Evolutionary conservation across 2,329 filamentous ascomycete species (phyloP), one percentile per base, ranked within the genome.

Genomic region (Tympanopsis confertula): DNA sequence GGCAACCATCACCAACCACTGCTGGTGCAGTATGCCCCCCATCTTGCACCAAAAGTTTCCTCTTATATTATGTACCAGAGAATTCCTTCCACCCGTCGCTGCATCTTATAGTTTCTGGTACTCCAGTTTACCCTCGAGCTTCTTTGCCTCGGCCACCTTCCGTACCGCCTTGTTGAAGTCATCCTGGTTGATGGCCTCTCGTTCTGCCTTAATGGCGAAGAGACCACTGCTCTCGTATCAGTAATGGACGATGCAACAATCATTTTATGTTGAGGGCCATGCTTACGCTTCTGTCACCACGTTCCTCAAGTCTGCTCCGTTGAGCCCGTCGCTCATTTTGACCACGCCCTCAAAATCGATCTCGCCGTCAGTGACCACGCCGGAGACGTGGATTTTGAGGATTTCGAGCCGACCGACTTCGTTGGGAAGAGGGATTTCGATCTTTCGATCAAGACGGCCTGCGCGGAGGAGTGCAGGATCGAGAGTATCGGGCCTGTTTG

Each of bases 141-240:
- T 98, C 85, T 98, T 98, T 44, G 86, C 74, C 63, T 98, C 91
- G 13, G 85, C 87, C 48, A 98, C 83, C 75, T 98, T 98, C 48
- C 91, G 81, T 39, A 98, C 91, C 3, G 91, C 91, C 66, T 95
- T 94, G 70, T 95, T 98, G 78, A 96, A 95, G 57, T 98, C 91
- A 53, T 98, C 91, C 60, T 98, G 91, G 64, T 86, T 96, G 62
- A 98, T 85, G 13, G 87, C 78, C 52, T 98, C 91, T 43, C 93
- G 73, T 60, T 96, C 94, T 55, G 94, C 91, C 63, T 96, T 96
- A 74, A 98, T 98, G 33, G 91, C 88, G 60, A 95, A 96, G 28
- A 98, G 67, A 45, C 91, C 91, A 48, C 86, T 93, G 43, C 57
- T 49, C 58, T 52, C 41, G 45, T 43, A 39, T 46, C 17, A 47